phyloP scores from a whole-genome alignment of 768 basidiomycete species.

The Tylopilus cervinicoccineus region DNA sequence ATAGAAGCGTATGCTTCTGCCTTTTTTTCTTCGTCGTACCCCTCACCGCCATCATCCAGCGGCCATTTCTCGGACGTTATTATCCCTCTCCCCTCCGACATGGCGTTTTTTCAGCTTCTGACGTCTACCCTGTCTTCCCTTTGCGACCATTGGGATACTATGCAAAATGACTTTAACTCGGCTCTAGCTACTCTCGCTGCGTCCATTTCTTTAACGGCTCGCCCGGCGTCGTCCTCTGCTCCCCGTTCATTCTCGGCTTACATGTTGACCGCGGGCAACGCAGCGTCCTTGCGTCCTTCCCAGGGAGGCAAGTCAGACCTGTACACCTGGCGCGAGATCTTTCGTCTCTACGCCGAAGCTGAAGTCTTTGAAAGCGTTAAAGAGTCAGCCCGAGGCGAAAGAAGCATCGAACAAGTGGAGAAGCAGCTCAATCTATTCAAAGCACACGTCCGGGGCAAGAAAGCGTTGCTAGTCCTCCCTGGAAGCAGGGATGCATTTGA shows the following conservation, averaged over 20 bases:
- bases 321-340: constrained; percentile 87
- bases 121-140: constrained; percentile 55
- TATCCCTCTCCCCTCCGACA: constrained; percentile 77
- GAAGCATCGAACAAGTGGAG: constrained; percentile 67
- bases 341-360: constrained; percentile 79
- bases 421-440: constrained; percentile 59
- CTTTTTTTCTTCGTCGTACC: background rate
- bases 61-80: constrained; percentile 47
- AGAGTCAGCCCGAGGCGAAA: constrained; percentile 66
- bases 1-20: constrained; percentile 8
- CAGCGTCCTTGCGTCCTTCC: constrained; percentile 37
- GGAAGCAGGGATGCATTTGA: constrained; percentile 59
- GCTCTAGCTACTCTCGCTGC: constrained; percentile 47
- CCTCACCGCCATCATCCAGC: constrained; percentile 5
- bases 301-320: constrained; percentile 49
- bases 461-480: constrained; percentile 51
- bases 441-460: constrained; percentile 48
- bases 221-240: constrained; percentile 30
- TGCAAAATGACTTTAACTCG: constrained; percentile 49
- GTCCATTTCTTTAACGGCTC: constrained; percentile 30
- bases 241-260: constrained; percentile 32
- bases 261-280: constrained; percentile 21
- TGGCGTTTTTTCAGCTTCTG: constrained; percentile 75
- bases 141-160: constrained; percentile 42
- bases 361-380: constrained; percentile 77